Evolutionary conservation across 2,329 filamentous ascomycete genomes (phyloP).

Genomic region (Mycosphaerelloides madeirae): DNA sequence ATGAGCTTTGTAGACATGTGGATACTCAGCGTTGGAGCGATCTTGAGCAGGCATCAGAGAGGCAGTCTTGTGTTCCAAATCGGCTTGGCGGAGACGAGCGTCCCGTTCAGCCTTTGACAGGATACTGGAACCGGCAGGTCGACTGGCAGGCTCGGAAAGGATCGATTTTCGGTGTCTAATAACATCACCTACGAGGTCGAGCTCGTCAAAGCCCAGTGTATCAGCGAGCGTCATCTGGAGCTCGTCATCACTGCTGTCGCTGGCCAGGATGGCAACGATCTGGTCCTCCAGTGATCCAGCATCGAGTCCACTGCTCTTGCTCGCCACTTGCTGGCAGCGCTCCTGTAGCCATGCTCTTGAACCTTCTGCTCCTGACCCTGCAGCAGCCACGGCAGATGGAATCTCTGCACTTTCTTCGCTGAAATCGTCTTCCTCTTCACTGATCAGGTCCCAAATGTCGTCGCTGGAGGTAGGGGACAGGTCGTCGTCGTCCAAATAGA

Average conservation of each 20-base stretch:
- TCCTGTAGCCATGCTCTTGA: conserved; percentile 61
- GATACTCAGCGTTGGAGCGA: conserved; percentile 71
- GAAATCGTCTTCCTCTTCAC: conserved; percentile 64
- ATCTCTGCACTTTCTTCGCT: conserved; percentile 60
- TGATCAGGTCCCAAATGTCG: conserved; percentile 91
- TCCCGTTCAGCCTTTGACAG: conserved; percentile 74
- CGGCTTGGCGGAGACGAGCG: conserved; percentile 67
- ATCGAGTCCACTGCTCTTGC: conserved; percentile 61
- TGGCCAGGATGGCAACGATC: conserved; percentile 67
- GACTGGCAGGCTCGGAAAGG: conserved; percentile 36
- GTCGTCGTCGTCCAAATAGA: conserved; percentile 59
- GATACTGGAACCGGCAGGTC: conserved; percentile 47
- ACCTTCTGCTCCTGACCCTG: conserved; percentile 14
- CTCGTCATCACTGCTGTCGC: conserved; percentile 69
- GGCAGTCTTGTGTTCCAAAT: conserved; percentile 78
- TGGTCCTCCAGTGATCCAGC: conserved; percentile 70
- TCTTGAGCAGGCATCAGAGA: conserved; percentile 65
- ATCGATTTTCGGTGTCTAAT: conserved; percentile 71
- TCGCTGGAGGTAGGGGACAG: conserved; percentile 60
- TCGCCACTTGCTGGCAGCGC: conserved; percentile 64
- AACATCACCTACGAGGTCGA: conserved; percentile 90
- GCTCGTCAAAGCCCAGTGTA: conserved; percentile 84
- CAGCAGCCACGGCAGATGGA: conserved; percentile 38
- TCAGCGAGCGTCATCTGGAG: conserved; percentile 88
- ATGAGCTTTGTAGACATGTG: conserved; percentile 85